These are phyloP conservation scores for Spathaspora hagerdaliae DNA, from an alignment of 805 yeast genomes.

Conservation along the genomic window DNA sequence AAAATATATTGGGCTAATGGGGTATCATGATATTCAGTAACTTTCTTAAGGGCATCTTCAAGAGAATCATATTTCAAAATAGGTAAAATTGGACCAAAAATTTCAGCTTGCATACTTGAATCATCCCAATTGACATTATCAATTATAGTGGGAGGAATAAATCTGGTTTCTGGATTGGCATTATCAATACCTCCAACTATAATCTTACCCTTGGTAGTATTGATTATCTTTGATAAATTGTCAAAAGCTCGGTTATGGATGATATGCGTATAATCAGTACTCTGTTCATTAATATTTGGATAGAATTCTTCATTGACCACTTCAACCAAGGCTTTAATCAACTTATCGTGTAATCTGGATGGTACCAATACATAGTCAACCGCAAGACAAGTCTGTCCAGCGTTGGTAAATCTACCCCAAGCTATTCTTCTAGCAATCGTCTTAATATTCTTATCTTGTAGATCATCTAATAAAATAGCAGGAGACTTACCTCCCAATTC, in stretches of 20 bases:
- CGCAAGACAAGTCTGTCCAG: slow-evolving; percentile 91
- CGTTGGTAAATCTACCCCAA: slow-evolving; percentile 76
- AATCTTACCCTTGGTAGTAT: slow-evolving; percentile 49
- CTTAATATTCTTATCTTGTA: slow-evolving; percentile 39
- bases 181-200: slow-evolving; percentile 43
- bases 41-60: slow-evolving; percentile 38
- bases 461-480: slow-evolving; percentile 56
- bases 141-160: slow-evolving; percentile 72
- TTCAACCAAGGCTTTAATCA: slow-evolving; percentile 39
- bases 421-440: slow-evolving; percentile 55
- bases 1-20: slow-evolving; percentile 82
- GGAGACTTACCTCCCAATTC: slow-evolving; percentile 96
- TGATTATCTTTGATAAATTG: slow-evolving; percentile 42
- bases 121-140: slow-evolving; percentile 62
- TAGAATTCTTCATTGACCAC: slow-evolving; percentile 43
- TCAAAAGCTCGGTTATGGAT: slow-evolving; percentile 52
- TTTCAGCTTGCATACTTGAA: slow-evolving; percentile 66
- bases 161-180: slow-evolving; percentile 36
- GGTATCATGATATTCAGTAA: slow-evolving; percentile 54
- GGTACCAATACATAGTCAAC: slow-evolving; percentile 81
- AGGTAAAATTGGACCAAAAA: slow-evolving; percentile 86
- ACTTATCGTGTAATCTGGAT: slow-evolving; percentile 48
- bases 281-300: slow-evolving; percentile 23
- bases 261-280: slow-evolving; percentile 49
- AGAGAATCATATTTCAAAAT: slow-evolving; percentile 51